Evolutionary conservation across 805 yeast species (phyloP), one percentile per base, ranked within the genome.

Genomic region (Saccharomycopsis fibuligera): DNA sequence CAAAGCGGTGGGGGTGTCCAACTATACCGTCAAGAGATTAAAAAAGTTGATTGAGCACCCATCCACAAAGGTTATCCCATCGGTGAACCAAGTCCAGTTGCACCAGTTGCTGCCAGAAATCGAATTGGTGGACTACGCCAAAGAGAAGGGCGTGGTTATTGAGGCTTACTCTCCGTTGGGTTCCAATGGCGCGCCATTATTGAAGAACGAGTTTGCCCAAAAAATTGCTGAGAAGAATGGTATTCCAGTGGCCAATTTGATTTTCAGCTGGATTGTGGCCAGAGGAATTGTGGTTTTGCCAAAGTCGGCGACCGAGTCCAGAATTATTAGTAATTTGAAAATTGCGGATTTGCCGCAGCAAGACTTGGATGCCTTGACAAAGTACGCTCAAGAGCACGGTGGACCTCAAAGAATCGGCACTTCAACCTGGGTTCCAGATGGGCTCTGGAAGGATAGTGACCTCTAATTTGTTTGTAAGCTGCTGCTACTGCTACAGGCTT

Each of bases 91-190:
- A 69, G 72, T 84, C 51, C 95, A 86, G 68, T 64, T 78, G 33
- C 93, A 86, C 63, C 88, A 88, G 39, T 72, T 73, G 53, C 69
- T 82, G 50, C 86, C 86, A 43, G 89, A 85, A 62, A 66, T 62
- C 8, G 79, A 79, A 54, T 68, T 85, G 55, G 59, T 73, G 39
- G 72, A 75, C 31, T 81, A 59, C 63, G 72, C 79, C 63, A 65
- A 68, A 47, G 60, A 64, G 33, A 68, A 83, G 53, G 76, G 72
- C 52, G 79, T 82, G 50, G 61, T 69, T 30, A 62, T 82, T 45
- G 82, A 82, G 61, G 95, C 93, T 9, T 86, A 84, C 66, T 79
- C 86, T 23, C 91, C 95, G 21, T 68, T 86, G 56, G 90, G 88
- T 5, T 72, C 82, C 24, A 62, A 67, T 4, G 31, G 12, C 31